Evolutionary conservation across 1,139 yeast genomes (phyloP), one percentile per base, ranked within the genome.

Genomic region (Yamadazyma mexicana): DNA sequence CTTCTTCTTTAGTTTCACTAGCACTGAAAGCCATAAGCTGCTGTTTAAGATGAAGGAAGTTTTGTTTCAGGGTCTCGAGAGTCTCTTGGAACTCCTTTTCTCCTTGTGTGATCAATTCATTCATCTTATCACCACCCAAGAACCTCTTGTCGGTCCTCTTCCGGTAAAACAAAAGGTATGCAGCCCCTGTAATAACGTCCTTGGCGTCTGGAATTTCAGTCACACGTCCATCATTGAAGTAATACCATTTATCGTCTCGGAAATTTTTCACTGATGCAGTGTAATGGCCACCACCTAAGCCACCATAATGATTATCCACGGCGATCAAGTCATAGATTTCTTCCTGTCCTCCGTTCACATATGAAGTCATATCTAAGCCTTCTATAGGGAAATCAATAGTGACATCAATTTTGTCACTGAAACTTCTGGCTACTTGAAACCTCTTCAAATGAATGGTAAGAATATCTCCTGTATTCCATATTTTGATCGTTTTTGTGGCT

Each of bases 271-370:
- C 97, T 51, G 81, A 83, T 0, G 98, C 88, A 1, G 98, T 92
- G 59, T 92, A 92, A 64, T 92, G 98, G 3, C 98, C 98, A 6
- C 98, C 98, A 1, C 98, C 98, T 24, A 92, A 70, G 0, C 98
- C 97, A 40, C 98, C 98, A 58, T 75, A 91, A 58, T 92, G 98
- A 59, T 91, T 91, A 58, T 91, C 98, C 18, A 92, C 97, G 0
- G 95, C 98, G 54, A 87, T 75, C 50, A 92, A 69, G 58, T 92
- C 98, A 59, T 92, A 92, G 0, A 87, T 59, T 14, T 62, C 54
- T 5, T 64, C 65, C 10, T 62, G 62, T 11, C 66, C 59, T 15
- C 58, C 55, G 25, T 67, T 63, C 10, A 86, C 73, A 50, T 80
- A 78, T 17, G 74, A 68, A 2, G 78, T 59, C 72, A 92, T 73